Percentiles rank a stretch among this genome's conserved stretches.
Evolutionary conservation across 2,329 filamentous ascomycete genomes (phyloP).

Genomic region (Paracamarosporium sp.): DNA sequence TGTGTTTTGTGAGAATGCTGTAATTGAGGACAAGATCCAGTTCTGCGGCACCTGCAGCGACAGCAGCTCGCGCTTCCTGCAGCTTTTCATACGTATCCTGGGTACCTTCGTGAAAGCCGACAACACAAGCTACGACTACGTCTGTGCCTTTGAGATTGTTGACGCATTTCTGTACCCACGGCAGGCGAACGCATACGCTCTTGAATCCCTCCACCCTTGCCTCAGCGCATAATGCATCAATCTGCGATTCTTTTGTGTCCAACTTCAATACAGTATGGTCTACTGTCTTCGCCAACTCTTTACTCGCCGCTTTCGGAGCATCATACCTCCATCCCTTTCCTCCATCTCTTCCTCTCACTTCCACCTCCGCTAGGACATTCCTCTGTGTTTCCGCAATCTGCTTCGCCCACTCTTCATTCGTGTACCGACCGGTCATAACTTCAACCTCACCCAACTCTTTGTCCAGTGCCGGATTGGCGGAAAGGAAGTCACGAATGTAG

Average conservation of each 20-base stretch:
- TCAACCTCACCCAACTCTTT: constrained; percentile 33
- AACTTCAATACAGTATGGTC: constrained; percentile 60
- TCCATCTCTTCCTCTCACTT: constrained; percentile 31
- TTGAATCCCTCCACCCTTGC: constrained; percentile 56
- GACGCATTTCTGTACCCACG: constrained; percentile 59
- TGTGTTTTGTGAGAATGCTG: constrained; percentile 49
- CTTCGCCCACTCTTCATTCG: constrained; percentile 53
- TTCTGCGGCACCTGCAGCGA: constrained; percentile 60
- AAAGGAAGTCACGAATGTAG: constrained; percentile 40
- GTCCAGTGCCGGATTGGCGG: constrained; percentile 39
- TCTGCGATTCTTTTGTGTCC: constrained; percentile 55
- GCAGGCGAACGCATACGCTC: constrained; percentile 65
- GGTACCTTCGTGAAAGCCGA: constrained; percentile 67
- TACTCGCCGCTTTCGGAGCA: constrained; percentile 34
- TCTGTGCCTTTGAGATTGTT: constrained; percentile 55
- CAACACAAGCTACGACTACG: constrained; percentile 63
- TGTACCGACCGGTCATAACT: constrained; percentile 52
- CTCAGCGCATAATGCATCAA: constrained; percentile 63
- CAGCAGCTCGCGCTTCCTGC: constrained; percentile 58
- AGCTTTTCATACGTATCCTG: constrained; percentile 59
- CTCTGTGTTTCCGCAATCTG: constrained; percentile 48
- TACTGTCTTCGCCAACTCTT: constrained; percentile 46
- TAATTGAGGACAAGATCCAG: constrained; percentile 67
- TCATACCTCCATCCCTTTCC: constrained; percentile 25
- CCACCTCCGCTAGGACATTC: constrained; percentile 34